These are phyloP conservation scores for Neonothopanus nambi DNA, from an alignment of 1,284 basidiomycete genomes.

Conservation along the genomic window DNA sequence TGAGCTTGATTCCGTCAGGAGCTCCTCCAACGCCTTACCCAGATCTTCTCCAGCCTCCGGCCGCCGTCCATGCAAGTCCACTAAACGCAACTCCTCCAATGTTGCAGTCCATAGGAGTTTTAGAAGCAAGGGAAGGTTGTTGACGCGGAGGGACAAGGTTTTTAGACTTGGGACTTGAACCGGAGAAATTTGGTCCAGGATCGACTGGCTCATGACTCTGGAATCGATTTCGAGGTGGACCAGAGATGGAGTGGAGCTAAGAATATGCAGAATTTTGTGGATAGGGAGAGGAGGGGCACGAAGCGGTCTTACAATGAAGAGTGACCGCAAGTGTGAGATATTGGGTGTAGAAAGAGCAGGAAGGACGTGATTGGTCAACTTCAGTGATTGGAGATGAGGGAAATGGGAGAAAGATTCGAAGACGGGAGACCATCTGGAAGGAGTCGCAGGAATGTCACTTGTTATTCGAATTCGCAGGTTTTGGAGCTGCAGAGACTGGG, in stretches of 20 bases:
- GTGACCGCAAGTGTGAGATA: conserved; percentile 10
- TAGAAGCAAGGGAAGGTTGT: conserved; percentile 14
- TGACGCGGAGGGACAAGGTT: conserved; percentile 13
- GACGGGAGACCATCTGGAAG: conserved; percentile 17
- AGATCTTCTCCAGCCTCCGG: conserved; percentile 3
- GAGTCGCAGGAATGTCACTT: conserved; percentile 11
- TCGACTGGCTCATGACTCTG: conserved; percentile 3
- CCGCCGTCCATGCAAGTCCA: conserved; percentile 16
- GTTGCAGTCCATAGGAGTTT: conserved; percentile 5
- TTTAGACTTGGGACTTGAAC: conserved; percentile 10
- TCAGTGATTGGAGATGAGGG: conserved; percentile 13
- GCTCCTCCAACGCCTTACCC: conserved; percentile 1
- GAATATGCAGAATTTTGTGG: conserved; percentile 12
- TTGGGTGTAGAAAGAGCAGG: conserved; percentile 14
- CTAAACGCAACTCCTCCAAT: conserved; percentile 13
- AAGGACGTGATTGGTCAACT: conserved; percentile 16
- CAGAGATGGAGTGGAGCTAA: conserved; percentile 13
- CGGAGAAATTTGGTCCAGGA: not conserved
- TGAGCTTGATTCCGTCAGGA: not conserved
- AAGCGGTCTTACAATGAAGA: conserved; percentile 15
- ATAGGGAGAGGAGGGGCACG: conserved; percentile 14
- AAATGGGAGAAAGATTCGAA: conserved; percentile 17
- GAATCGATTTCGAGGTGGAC: conserved; percentile 16
- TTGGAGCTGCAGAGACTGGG: conserved; percentile 13
- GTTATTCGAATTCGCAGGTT: conserved; percentile 14